Conservation (phyloP, 129 eudicot genomes). For the Heracleum sosnowskyi region DNA sequence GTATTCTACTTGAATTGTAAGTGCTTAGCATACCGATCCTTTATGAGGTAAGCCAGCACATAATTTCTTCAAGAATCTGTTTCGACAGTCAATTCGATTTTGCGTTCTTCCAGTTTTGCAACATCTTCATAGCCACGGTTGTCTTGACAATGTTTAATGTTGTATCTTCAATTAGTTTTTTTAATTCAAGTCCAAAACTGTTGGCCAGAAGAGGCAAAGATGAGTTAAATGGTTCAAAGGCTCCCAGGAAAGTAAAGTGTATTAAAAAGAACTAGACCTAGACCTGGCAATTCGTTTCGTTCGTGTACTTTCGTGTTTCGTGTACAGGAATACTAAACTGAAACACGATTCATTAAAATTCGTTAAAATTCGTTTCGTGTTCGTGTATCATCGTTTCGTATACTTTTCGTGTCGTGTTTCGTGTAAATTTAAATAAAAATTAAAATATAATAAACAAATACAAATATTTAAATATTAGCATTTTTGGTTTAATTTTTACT, state of each 20-base stretch:
- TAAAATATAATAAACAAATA: no score
- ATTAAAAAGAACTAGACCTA: no score
- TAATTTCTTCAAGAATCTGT: neutral
- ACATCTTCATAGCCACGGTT: neutral
- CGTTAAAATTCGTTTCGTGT: no score
- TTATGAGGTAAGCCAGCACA: slow-evolving; percentile 37
- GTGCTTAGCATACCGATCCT: slow-evolving; percentile 18
- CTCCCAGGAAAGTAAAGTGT: slow-evolving; percentile 47
- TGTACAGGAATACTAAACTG: no score
- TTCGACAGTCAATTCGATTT: neutral
- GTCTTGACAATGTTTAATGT: neutral
- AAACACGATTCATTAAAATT: no score
- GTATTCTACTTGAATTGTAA: slow-evolving; percentile 2
- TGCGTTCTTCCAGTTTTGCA: neutral
- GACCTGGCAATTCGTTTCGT: no score
- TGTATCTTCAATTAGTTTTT: slow-evolving; percentile 29
- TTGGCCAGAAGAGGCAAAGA: slow-evolving; percentile 31
- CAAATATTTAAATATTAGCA: no score
- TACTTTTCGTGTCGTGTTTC: no score
- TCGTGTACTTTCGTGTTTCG: no score
- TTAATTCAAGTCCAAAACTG: slow-evolving; percentile 52
- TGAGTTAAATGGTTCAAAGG: slow-evolving; percentile 32
- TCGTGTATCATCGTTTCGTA: no score
- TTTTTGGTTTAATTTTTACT: no score
- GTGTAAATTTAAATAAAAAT: no score